A percentile compares a stretch with the other conserved stretches of the same genome.
These are phyloP conservation scores for Luzula sylvatica DNA, from an alignment of 176 grass and related monocot species.

Conservation along the genomic window DNA sequence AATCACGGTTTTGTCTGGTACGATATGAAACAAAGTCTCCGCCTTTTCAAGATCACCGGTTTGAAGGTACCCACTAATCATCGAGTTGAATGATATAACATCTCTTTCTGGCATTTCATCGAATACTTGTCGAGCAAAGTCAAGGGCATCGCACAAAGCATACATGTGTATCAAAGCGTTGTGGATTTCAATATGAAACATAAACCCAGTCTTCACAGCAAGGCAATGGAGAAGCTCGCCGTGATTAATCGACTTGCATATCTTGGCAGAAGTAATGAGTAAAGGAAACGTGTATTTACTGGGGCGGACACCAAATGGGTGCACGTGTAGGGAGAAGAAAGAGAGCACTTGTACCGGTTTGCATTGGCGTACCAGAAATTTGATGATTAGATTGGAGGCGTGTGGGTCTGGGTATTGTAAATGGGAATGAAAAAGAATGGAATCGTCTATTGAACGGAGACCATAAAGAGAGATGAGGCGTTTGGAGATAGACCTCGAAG, in stretches of 20 bases:
- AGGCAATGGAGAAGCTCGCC: slow-evolving; percentile 32
- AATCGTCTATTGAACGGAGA: slow-evolving; percentile 1
- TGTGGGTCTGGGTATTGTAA: slow-evolving; percentile 13
- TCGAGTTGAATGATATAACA: slow-evolving; percentile 22
- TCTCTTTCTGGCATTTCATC: slow-evolving; percentile 36
- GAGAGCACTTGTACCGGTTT: slow-evolving; percentile 9
- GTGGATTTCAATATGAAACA: slow-evolving; percentile 18
- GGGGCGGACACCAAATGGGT: slow-evolving; percentile 25
- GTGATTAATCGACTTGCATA: slow-evolving; percentile 16
- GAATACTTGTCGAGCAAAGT: slow-evolving; percentile 26
- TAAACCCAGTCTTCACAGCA: slow-evolving; percentile 31
- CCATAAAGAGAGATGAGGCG: slow-evolving; percentile 26
- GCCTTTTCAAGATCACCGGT: slow-evolving; percentile 22
- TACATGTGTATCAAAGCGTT: slow-evolving; percentile 38
- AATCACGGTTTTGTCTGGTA: background rate
- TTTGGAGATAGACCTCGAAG: background rate
- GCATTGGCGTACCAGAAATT: slow-evolving; percentile 13
- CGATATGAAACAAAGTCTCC: slow-evolving; percentile 29
- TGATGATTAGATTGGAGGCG: slow-evolving; percentile 13
- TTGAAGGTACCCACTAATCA: slow-evolving; percentile 31
- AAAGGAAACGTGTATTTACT: slow-evolving; percentile 23
- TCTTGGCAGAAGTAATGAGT: slow-evolving; percentile 26
- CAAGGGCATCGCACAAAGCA: slow-evolving; percentile 6
- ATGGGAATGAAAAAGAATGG: slow-evolving; percentile 14
- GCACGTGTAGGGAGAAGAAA: slow-evolving; percentile 26